These are phyloP conservation scores for Rubia peregrina DNA, from an alignment of 305 asterid species.

Conservation along the genomic window DNA sequence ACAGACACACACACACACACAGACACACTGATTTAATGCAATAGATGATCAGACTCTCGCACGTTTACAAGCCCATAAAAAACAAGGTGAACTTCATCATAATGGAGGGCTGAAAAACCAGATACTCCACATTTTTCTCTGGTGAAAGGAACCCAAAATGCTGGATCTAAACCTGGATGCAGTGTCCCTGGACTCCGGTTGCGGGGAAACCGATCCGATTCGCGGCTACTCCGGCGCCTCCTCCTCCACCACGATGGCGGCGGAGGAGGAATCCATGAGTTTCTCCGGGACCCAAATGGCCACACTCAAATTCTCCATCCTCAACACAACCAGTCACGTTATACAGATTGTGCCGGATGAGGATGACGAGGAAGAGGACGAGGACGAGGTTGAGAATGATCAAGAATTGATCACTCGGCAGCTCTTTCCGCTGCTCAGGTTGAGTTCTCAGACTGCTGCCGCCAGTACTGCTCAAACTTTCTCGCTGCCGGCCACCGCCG, in stretches of 20 bases:
- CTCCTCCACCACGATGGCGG: constrained; percentile 36
- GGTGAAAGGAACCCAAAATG: constrained; percentile 20
- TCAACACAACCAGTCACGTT: constrained; percentile 22
- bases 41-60: constrained; percentile 6
- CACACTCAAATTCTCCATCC: constrained; percentile 71
- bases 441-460: neutral
- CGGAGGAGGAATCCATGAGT: constrained; percentile 52
- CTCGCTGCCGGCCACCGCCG: constrained; percentile 19
- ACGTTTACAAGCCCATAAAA: neutral
- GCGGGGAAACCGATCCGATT: constrained; percentile 30
- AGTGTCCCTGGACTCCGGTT: constrained; percentile 30
- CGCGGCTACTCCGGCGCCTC: constrained; percentile 38
- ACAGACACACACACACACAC: neutral
- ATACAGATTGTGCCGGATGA: constrained; percentile 41
- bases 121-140: neutral
- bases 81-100: neutral
- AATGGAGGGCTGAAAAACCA: neutral
- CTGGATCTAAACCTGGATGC: constrained; percentile 83
- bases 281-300: constrained; percentile 26
- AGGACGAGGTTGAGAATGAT: constrained; percentile 5
- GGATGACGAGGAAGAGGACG: constrained; percentile 1
- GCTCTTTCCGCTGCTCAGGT: constrained; percentile 43
- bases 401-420: constrained; percentile 30
- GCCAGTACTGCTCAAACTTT: neutral
- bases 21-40: constrained; percentile 6